These are phyloP conservation scores for Fomes fomentarius DNA, from an alignment of 1,284 basidiomycete species.

Conservation along the genomic window DNA sequence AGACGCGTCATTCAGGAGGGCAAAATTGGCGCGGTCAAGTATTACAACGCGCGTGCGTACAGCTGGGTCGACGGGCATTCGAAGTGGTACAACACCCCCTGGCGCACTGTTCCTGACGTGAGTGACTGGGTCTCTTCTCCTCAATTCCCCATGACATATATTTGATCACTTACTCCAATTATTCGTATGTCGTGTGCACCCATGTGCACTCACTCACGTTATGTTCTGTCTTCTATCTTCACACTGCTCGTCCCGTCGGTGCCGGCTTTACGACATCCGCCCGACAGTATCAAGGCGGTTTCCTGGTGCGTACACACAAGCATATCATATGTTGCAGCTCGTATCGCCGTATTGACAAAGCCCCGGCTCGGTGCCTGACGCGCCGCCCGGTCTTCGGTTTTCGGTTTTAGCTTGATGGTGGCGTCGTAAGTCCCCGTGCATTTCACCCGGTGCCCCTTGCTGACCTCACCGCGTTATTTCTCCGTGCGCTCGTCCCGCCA, in stretches of 20 bases:
- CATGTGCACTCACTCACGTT: neutral
- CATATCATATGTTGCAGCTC: too few species aligned
- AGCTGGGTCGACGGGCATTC: constrained; percentile 62
- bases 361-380: constrained; percentile 14
- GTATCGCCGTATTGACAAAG: neutral
- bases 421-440: constrained; percentile 58
- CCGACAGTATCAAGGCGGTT: constrained; percentile 79
- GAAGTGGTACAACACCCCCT: constrained; percentile 81
- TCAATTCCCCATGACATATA: too few species aligned
- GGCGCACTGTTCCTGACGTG: constrained; percentile 82
- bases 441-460: neutral
- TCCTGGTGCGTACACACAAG: constrained; percentile 56
- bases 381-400: too few species aligned
- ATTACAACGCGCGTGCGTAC: constrained; percentile 61
- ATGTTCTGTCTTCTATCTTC: too few species aligned
- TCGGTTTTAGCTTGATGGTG: constrained; percentile 59
- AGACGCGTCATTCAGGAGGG: constrained; percentile 55
- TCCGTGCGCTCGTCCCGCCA: neutral
- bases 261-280: neutral
- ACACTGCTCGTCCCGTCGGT: too few species aligned
- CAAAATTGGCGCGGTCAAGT: constrained; percentile 65
- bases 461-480: neutral
- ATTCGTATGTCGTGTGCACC: neutral
- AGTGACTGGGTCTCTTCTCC: too few species aligned
- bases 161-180: neutral